Evolutionary conservation across 2,329 filamentous ascomycete genomes (phyloP), one percentile per base, ranked within the genome.

Genomic region (Talaromyces sp.): DNA sequence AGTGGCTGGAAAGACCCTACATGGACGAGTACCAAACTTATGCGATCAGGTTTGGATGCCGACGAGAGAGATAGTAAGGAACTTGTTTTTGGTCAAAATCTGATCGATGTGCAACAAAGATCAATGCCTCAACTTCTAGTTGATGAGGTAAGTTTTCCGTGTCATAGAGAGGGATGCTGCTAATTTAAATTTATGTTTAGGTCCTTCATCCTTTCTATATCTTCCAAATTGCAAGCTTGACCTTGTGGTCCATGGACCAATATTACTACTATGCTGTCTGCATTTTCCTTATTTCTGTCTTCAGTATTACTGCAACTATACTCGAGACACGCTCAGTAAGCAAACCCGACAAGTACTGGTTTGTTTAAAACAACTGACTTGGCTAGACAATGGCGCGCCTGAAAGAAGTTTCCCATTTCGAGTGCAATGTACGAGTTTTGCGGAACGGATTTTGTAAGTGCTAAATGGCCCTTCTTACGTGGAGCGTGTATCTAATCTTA

Each of bases 211-310:
- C 95, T 0, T 99, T 99, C 76, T 99, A 99, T 76, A 90, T 99
- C 64, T 99, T 99, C 75, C 95, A 99, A 78, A 89, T 98, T 72
- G 94, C 93, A 57, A 98, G 95, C 81, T 82, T 99, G 69, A 79
- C 96, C 47, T 86, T 99, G 3, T 99, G 95, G 95, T 97, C 94
- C 10, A 75, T 97, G 70, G 95, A 99, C 74, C 85, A 96, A 72
- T 99, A 99, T 77, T 99, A 97, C 76, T 99, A 98, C 80, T 99
- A 99, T 78, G 95, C 95, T 4, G 85, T 89, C 16, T 96, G 93
- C 75, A 99, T 99, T 71, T 96, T 99, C 71, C 74, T 94, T 67
- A 98, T 99, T 78, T 99, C 96, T 0, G 85, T 95, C 52, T 90
- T 93, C 70, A 98, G 94, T 77, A 97, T 99, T 72, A 86, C 87